Base-by-base conservation (phyloP, 345 rosid genomes). In the Mangifera indica region DNA sequence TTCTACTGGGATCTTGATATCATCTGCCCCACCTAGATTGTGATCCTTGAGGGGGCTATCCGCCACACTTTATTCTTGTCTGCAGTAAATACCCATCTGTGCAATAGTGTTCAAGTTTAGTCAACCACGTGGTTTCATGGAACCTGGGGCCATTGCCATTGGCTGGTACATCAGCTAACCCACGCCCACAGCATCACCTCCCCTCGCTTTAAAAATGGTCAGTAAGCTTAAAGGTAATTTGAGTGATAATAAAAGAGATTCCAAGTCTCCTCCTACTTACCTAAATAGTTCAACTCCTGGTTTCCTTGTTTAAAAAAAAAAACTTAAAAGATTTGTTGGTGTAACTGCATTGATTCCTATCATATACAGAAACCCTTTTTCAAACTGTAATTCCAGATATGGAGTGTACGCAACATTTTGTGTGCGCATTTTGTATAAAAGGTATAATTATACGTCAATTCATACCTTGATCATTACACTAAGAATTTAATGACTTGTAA, bases 361-460 rank as follows among this genome's bases (percentile, higher is more conserved):
- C 3, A 14, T 12, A 18, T 2, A 63, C 8, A 63, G 26, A 52
- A 63, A 22, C 18, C 25, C 44, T 48, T 48, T 70, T 54, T 7
- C 24, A 57, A 40, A 45, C 12, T n/a, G 20, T 40, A 10, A 51
- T 56, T 69, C 18, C 49, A 29, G 40, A 52, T 53, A 63, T 64
- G 34, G 67, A 34, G 63, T 71, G 7, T 24, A 58, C 29, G 63
- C 72, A 51, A 71, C 49, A 14, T 14, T 56, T 3, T 68, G 42
- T 51, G 32, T 22, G 3, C 17, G 57, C 9, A 26, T 57, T 20
- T 42, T n/a, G n/a, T n/a, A n/a, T n/a, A n/a, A n/a, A n/a, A n/a
- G n/a, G 58, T 12, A 49, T 66, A 11, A 45, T 45, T 0, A 11
- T 45, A 7, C 9, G 48, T 45, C 32, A 20, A 26, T 34, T 11